These are phyloP conservation scores for Penstemon barbatus DNA, from an alignment of 257 asterid genomes.

Conservation along the genomic window DNA sequence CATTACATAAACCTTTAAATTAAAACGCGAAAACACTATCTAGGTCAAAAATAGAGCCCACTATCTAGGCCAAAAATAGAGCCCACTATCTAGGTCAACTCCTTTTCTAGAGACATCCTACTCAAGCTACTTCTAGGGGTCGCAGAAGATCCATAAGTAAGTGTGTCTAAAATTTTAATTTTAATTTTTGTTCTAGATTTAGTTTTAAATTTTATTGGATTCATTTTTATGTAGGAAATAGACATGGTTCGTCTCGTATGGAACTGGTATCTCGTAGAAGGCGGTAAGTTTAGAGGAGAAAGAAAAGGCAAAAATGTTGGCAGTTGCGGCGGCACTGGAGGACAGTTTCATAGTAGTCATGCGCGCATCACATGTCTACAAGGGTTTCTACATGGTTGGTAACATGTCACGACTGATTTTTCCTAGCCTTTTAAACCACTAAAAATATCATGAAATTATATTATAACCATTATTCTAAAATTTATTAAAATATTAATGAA, in stretches of 20 bases:
- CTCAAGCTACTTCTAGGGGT: neutral
- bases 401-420: no score
- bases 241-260: neutral
- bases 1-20: no score
- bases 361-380: slow-evolving; percentile 39
- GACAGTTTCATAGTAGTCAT: slow-evolving; percentile 33
- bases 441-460: no score
- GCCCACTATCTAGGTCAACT: no score
- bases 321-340: slow-evolving; percentile 20
- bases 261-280: slow-evolving; percentile 32
- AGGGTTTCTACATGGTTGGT: slow-evolving; percentile 36
- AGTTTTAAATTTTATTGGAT: neutral
- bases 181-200: neutral
- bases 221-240: slow-evolving; percentile 19
- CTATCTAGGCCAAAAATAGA: no score
- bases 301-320: slow-evolving; percentile 26
- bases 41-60: no score
- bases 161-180: neutral
- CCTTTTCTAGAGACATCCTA: slow-evolving; percentile 4
- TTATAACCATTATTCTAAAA: no score
- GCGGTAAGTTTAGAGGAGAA: slow-evolving; percentile 35
- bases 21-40: no score
- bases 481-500: no score
- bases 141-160: slow-evolving; percentile 23
- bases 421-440: no score